These are phyloP conservation scores for Dittrichia graveolens DNA, from an alignment of 129 eudicot genomes.

Conservation along the genomic window DNA sequence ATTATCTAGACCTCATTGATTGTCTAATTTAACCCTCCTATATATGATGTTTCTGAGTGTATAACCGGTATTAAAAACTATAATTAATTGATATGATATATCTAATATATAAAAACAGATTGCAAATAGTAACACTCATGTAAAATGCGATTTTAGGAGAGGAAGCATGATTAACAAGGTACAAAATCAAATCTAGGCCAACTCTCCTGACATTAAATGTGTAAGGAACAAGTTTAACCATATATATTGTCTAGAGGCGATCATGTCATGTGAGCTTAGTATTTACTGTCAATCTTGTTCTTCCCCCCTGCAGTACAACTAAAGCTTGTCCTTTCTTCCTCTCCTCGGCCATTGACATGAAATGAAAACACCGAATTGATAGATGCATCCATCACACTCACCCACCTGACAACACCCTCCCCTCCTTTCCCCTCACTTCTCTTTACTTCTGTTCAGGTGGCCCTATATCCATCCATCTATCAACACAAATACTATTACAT, in stretches of 20 bases:
- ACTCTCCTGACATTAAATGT: conserved; percentile 4
- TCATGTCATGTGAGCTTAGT: not conserved
- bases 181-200: conserved; percentile 10
- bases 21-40: too few species aligned
- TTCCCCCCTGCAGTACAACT: too few species aligned
- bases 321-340: conserved; percentile 57
- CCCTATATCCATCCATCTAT: conserved; percentile 26
- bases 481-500: conserved; percentile 22
- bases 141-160: too few species aligned
- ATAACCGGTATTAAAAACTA: too few species aligned
- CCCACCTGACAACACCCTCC: conserved; percentile 35
- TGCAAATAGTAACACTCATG: too few species aligned
- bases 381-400: conserved; percentile 69
- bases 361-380: conserved; percentile 73
- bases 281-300: not conserved
- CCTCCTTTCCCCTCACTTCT: conserved; percentile 31
- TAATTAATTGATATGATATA: too few species aligned
- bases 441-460: conserved; percentile 47
- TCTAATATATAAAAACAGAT: too few species aligned
- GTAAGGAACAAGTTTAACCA: conserved; percentile 4
- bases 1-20: too few species aligned
- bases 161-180: too few species aligned
- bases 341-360: conserved; percentile 78
- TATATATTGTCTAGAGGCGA: conserved; percentile 5
- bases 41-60: too few species aligned